Conservation (phyloP, 768 basidiomycete species). For the Mycena crocata region DNA sequence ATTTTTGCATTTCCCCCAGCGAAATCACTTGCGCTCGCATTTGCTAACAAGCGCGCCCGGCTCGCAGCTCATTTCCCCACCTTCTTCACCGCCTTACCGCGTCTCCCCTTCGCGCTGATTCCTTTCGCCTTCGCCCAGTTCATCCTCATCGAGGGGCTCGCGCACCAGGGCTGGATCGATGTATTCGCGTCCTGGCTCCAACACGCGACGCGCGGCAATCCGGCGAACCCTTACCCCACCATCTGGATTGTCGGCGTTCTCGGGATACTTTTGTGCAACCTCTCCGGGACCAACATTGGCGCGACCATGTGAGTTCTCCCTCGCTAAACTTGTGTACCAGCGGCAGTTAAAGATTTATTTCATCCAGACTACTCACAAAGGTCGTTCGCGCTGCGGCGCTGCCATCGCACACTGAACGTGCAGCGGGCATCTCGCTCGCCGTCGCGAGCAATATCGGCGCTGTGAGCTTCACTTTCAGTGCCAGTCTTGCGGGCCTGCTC, state of each 20-base stretch:
- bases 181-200: slow-evolving; percentile 77
- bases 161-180: slow-evolving; percentile 88
- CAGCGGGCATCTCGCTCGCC: slow-evolving; percentile 80
- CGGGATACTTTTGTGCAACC: slow-evolving; percentile 74
- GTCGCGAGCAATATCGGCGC: slow-evolving; percentile 93
- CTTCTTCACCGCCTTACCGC: slow-evolving; percentile 68
- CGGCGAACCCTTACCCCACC: slow-evolving; percentile 46
- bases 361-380: slow-evolving; percentile 72
- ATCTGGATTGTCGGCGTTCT: slow-evolving; percentile 72
- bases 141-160: slow-evolving; percentile 89
- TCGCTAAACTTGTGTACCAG: background rate
- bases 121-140: slow-evolving; percentile 97
- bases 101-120: slow-evolving; percentile 83
- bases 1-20: background rate
- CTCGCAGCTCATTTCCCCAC: slow-evolving; percentile 72
- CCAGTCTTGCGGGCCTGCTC: slow-evolving; percentile 88
- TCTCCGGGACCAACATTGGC: slow-evolving; percentile 86
- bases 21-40: slow-evolving; percentile 18
- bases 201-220: slow-evolving; percentile 43
- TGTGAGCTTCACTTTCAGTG: slow-evolving; percentile 88
- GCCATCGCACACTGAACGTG: slow-evolving; percentile 52
- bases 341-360: background rate
- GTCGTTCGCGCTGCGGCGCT: slow-evolving; percentile 68
- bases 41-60: slow-evolving; percentile 25
- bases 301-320: slow-evolving; percentile 69